phyloP scores from a whole-genome alignment of 148 eudicot genomes.

The Rhododendron ovatum region DNA sequence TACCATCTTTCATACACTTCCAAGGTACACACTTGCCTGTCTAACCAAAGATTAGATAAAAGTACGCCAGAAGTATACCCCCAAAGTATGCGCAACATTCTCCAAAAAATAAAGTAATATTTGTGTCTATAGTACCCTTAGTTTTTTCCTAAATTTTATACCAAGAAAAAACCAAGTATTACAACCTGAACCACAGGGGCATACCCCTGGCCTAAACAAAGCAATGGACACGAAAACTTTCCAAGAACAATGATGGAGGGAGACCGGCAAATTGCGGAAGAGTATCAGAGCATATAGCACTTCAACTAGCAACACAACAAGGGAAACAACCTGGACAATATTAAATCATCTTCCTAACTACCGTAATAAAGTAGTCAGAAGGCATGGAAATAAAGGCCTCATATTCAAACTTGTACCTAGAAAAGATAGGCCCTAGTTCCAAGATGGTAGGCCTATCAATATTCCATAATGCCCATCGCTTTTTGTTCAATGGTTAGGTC shows the following conservation, averaged over 20 bases:
- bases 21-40: background rate
- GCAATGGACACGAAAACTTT: background rate
- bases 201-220: background rate
- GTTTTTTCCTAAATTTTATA: background rate
- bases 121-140: background rate
- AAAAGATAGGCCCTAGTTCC: background rate
- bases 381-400: background rate
- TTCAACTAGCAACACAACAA: background rate
- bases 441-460: background rate
- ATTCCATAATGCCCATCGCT: background rate
- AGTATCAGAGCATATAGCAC: background rate
- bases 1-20: background rate
- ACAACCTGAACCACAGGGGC: background rate
- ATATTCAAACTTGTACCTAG: background rate
- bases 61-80: background rate
- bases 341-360: too few relatives aligned
- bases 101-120: background rate
- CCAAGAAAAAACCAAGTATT: background rate
- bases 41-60: background rate
- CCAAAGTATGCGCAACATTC: background rate
- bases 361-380: background rate
- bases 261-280: background rate
- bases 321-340: background rate
- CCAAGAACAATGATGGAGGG: background rate
- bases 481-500: background rate